Base-by-base conservation (phyloP, 169 alveolate genomes). In the Cystoisospora suis region DNA sequence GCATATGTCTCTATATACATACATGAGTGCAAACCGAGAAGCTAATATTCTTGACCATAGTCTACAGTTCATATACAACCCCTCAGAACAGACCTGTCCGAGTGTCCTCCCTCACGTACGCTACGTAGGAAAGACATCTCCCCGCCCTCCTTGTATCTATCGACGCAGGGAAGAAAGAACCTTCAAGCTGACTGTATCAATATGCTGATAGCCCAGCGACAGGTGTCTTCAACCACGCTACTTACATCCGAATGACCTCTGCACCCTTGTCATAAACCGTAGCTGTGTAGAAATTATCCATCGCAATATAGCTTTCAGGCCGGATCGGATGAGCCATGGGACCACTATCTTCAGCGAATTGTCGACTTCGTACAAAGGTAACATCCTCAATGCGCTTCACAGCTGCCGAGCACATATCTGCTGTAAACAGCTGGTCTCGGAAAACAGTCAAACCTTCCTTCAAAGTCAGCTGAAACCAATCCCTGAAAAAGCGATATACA, bases 211-310 rank as follows among this genome's bases (percentile, higher is more conserved):
- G n/a, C n/a, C n/a, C n/a, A n/a, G n/a, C n/a, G n/a, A n/a, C n/a
- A n/a, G n/a, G n/a, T n/a, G n/a, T n/a, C n/a, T n/a, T n/a, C n/a
- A n/a, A n/a, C n/a, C n/a, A n/a, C n/a, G n/a, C n/a, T n/a, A 20
- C 91, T 45, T 29, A 87, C 99, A 97, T 97, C 91, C 98, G 97
- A 70, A 97, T 96, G n/a, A 97, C 99, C 92, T 97, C 98, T 38
- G 98, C 96, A n/a, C 99, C 99, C 94, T 97, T 97, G 90, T 96
- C 97, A 92, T 97, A 97, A 4, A 97, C 99, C 0, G 99, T 97
- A 42, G 97, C 90, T 3, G 99, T 97, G 94, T 97, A 97, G 87
- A 97, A 97, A 94, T 97, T 97, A 92, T 97, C 98, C 94, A 97
- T 96, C 75, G 98, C 96, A 6, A 96, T 93, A 93, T 97, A 97